These are phyloP conservation scores for Eutypella sp. DNA, from an alignment of 2,329 filamentous ascomycete species.

Conservation along the genomic window DNA sequence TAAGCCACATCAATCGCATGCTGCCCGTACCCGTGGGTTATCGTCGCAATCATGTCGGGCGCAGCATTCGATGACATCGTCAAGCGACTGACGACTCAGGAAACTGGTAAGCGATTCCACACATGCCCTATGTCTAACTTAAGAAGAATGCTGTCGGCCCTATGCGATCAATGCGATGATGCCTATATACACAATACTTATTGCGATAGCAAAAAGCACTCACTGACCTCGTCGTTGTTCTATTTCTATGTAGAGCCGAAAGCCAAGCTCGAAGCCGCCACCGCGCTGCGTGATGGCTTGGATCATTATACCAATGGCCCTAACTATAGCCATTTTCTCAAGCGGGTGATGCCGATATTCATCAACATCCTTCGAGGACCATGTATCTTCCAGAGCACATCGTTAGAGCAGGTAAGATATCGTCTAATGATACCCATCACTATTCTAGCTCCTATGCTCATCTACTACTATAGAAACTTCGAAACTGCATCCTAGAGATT, in stretches of 20 bases:
- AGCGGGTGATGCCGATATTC: constrained; percentile 86
- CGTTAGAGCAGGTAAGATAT: constrained; percentile 73
- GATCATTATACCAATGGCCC: constrained; percentile 78
- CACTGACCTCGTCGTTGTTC: background rate
- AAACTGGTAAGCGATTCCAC: constrained; percentile 53
- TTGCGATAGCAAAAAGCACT: background rate
- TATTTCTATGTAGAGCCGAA: constrained; percentile 61
- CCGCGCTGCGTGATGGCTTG: constrained; percentile 83
- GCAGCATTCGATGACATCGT: constrained; percentile 59
- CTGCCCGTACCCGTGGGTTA: constrained; percentile 24
- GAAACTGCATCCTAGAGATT: constrained; percentile 91
- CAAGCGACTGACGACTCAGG: constrained; percentile 51
- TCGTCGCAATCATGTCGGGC: constrained; percentile 56
- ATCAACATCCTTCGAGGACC: constrained; percentile 77
- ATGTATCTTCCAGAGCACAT: constrained; percentile 87
- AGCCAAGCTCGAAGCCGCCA: constrained; percentile 75
- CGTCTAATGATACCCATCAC: background rate
- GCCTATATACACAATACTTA: too few relatives aligned
- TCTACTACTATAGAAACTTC: constrained; percentile 61
- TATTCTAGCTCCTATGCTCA: constrained; percentile 12
- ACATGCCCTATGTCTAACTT: too few relatives aligned
- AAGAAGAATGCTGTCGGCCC: too few relatives aligned
- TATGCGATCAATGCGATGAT: too few relatives aligned
- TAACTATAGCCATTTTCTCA: constrained; percentile 75
- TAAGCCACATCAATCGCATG: constrained; percentile 14